These are phyloP conservation scores for Raffaelea arxii DNA, from an alignment of 2,329 filamentous ascomycete genomes.

Conservation along the genomic window DNA sequence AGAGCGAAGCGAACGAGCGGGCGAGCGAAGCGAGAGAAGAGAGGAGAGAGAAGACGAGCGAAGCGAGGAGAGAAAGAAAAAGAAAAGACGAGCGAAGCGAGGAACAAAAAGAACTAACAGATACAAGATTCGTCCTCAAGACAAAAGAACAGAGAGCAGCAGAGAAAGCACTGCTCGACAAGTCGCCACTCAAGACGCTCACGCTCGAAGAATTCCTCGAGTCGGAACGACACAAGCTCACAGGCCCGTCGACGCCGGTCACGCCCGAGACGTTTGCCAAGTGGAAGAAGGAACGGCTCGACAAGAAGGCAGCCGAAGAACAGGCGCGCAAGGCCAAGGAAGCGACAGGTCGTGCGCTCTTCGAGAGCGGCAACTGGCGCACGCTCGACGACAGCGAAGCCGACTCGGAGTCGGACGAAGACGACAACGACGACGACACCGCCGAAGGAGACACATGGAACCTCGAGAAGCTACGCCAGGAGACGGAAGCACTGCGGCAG, in stretches of 20 bases:
- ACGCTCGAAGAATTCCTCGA: conserved; percentile 97
- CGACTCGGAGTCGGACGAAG: conserved; percentile 51
- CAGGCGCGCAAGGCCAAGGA: conserved; percentile 88
- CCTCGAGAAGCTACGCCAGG: conserved; percentile 67
- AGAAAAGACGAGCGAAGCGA: too few species aligned
- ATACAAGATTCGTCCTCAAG: conserved; percentile 95
- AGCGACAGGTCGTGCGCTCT: conserved; percentile 86
- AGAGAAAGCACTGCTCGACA: conserved; percentile 93
- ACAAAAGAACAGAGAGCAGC: conserved; percentile 93
- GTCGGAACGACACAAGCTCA: conserved; percentile 90
- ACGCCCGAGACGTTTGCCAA: conserved; percentile 87
- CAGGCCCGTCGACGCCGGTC: conserved; percentile 83
- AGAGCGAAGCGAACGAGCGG: too few species aligned
- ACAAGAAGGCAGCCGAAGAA: conserved; percentile 94
- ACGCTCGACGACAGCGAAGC: conserved; percentile 53
- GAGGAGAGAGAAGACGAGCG: too few species aligned
- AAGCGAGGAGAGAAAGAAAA: too few species aligned
- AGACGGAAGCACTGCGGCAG: conserved; percentile 69
- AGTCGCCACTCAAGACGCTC: conserved; percentile 86
- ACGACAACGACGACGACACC: conserved; percentile 41
- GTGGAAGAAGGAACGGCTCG: conserved; percentile 90
- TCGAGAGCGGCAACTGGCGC: conserved; percentile 93
- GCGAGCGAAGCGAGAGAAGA: too few species aligned
- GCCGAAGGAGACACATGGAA: conserved; percentile 52
- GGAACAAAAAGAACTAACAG: too few species aligned